Conservation (phyloP, 2,329 filamentous ascomycete genomes). For the Colletotrichum sp. region DNA sequence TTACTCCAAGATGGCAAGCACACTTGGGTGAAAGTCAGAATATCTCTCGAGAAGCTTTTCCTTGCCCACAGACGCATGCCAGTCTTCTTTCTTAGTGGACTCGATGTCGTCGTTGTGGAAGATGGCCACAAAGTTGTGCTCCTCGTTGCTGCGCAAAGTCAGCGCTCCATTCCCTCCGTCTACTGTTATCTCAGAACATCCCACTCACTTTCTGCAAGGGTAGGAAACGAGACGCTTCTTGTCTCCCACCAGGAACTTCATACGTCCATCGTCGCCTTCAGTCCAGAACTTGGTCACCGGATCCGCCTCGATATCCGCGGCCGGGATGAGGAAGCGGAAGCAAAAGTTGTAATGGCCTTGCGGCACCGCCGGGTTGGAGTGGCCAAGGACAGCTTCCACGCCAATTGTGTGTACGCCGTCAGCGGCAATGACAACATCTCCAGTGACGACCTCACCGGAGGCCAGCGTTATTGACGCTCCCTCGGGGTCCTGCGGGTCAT, state of each 20-base stretch:
- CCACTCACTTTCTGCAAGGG: slow-evolving; percentile 33
- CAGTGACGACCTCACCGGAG: slow-evolving; percentile 29
- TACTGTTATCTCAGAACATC: background rate
- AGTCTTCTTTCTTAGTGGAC: slow-evolving; percentile 28
- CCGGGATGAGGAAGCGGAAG: slow-evolving; percentile 40
- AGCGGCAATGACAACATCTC: slow-evolving; percentile 47
- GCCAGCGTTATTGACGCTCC: slow-evolving; percentile 32
- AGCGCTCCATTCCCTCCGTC: background rate
- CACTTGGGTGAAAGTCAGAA: slow-evolving; percentile 29
- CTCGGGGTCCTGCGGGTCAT: slow-evolving; percentile 25
- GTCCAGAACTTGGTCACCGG: slow-evolving; percentile 35
- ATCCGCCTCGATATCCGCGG: slow-evolving; percentile 31
- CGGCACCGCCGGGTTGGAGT: slow-evolving; percentile 28
- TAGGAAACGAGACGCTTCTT: slow-evolving; percentile 36
- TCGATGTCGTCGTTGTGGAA: slow-evolving; percentile 29
- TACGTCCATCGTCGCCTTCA: slow-evolving; percentile 25
- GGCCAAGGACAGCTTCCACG: slow-evolving; percentile 30
- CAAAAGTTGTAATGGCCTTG: slow-evolving; percentile 35
- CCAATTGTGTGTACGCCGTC: slow-evolving; percentile 46
- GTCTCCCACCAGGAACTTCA: slow-evolving; percentile 23
- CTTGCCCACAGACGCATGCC: slow-evolving; percentile 33
- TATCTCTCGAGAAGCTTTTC: slow-evolving; percentile 31
- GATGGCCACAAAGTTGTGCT: slow-evolving; percentile 40
- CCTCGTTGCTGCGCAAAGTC: slow-evolving; percentile 27
- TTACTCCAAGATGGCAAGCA: slow-evolving; percentile 31